Conservation (phyloP, 768 basidiomycete genomes). For the Boletus rubroflammeus region DNA sequence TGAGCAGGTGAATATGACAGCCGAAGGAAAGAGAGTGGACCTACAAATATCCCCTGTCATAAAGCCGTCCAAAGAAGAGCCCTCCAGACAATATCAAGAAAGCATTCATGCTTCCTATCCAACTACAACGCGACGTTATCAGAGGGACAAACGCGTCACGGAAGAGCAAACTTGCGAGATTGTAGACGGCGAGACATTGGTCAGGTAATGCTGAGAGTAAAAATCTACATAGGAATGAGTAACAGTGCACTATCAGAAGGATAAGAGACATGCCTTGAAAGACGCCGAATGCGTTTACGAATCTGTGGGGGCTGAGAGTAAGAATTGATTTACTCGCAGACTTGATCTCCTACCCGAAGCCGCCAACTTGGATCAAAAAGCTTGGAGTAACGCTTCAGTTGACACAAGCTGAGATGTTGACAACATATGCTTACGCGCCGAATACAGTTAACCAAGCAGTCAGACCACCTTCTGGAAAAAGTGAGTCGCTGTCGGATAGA, state of each 20-base stretch:
- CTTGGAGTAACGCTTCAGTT: constrained; percentile 16
- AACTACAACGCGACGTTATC: constrained; percentile 20
- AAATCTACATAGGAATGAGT: constrained; percentile 30
- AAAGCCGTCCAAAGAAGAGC: constrained; percentile 45
- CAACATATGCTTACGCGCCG: constrained; percentile 20
- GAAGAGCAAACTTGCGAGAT: constrained; percentile 30
- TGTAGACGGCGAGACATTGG: constrained; percentile 33
- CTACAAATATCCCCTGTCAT: constrained; percentile 51
- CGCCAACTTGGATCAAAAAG: constrained; percentile 36
- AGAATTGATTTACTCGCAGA: background rate
- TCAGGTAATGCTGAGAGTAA: constrained; percentile 36
- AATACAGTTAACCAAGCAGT: constrained; percentile 24
- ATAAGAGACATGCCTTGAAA: constrained; percentile 33
- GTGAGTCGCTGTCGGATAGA: background rate
- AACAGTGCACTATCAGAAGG: background rate
- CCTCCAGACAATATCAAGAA: constrained; percentile 43
- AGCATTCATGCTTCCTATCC: constrained; percentile 49
- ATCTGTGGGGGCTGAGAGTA: constrained; percentile 16
- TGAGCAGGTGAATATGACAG: background rate
- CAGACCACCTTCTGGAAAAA: constrained; percentile 24
- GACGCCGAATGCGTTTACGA: constrained; percentile 37
- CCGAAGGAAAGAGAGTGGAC: constrained; percentile 2
- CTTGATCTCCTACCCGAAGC: constrained; percentile 30
- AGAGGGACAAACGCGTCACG: background rate
- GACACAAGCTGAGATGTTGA: background rate